Evolutionary conservation across 2,329 filamentous ascomycete species (phyloP).

Genomic region (Ophiostoma novo-ulmi): DNA sequence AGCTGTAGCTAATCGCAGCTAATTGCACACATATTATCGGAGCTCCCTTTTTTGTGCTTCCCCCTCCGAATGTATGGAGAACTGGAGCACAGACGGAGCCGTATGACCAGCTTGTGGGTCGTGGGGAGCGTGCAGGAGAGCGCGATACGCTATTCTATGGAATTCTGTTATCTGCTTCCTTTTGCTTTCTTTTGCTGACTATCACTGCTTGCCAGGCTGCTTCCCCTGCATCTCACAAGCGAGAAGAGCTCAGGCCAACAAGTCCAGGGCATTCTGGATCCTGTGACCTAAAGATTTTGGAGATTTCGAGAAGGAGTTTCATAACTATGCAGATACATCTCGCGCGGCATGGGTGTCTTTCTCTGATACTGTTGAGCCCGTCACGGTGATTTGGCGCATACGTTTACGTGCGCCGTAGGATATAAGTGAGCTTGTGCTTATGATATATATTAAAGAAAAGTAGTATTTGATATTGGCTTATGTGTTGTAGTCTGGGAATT

Average conservation of each 20-base stretch:
- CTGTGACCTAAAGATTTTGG: neutral
- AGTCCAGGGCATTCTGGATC: neutral
- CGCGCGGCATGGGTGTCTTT: neutral
- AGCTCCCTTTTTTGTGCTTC: conserved; percentile 9
- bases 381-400: neutral
- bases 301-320: neutral
- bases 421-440: no score
- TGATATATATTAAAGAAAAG: no score
- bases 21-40: neutral
- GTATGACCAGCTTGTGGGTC: conserved; percentile 5
- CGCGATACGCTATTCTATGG: neutral
- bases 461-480: no score
- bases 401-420: neutral
- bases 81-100: conserved; percentile 8
- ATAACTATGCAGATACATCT: neutral
- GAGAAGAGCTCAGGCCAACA: neutral
- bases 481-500: no score
- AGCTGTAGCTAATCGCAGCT: no score
- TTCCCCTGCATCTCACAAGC: neutral
- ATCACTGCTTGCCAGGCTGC: neutral
- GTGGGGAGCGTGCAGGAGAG: neutral
- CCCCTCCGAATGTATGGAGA: conserved; percentile 1
- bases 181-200: neutral
- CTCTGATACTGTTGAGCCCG: neutral
- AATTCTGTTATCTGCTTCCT: neutral